Evolutionary conservation across 129 eudicot species (phyloP).

Genomic region (Heracleum sosnowskyi): DNA sequence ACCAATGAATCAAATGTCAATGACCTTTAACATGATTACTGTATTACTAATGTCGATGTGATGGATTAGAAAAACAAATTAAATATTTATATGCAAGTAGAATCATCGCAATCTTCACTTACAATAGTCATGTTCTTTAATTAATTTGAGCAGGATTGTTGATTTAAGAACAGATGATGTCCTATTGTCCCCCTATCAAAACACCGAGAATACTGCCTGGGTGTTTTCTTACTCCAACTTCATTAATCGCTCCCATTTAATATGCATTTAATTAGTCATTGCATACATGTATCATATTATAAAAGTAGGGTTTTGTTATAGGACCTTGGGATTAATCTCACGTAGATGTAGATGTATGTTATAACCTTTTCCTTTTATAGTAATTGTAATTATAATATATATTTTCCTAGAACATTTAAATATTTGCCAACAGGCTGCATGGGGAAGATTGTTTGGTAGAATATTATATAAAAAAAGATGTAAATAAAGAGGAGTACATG

Average conservation of each 20-base stretch:
- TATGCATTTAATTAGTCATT: too few species aligned
- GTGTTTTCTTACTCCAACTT: slow-evolving; percentile 22
- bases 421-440: background rate
- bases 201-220: slow-evolving; percentile 39
- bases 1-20: too few species aligned
- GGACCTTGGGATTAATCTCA: too few species aligned
- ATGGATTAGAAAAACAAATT: too few species aligned
- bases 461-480: background rate
- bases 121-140: background rate
- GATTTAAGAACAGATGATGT: slow-evolving; percentile 19
- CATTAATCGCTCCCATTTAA: background rate
- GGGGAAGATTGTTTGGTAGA: slow-evolving; percentile 1
- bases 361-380: too few species aligned
- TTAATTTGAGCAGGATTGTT: background rate
- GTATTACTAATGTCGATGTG: too few species aligned
- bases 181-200: slow-evolving; percentile 29
- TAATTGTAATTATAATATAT: too few species aligned
- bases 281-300: too few species aligned
- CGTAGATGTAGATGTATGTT: too few species aligned
- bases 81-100: background rate
- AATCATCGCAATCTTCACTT: background rate
- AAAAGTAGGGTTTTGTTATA: too few species aligned
- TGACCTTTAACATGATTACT: too few species aligned
- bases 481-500: slow-evolving; percentile 7
- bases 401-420: too few species aligned